phyloP scores from a whole-genome alignment of 345 rosid species.

The Microthlaspi erraticum region DNA sequence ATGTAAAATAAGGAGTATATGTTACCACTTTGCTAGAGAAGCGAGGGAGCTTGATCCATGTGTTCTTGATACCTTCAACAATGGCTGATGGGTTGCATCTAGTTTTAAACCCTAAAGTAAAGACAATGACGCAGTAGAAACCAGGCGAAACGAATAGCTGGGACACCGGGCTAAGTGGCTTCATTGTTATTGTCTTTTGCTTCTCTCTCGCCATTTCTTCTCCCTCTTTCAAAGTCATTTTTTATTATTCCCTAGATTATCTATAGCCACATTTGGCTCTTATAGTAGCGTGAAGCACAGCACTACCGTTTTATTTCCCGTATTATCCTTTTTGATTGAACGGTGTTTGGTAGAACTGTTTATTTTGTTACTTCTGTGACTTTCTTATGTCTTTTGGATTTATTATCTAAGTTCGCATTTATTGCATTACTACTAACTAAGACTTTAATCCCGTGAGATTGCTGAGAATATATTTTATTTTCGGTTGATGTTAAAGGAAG shows the following conservation, averaged over 20 bases:
- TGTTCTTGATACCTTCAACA: constrained; percentile 54
- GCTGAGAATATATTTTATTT: too few relatives aligned
- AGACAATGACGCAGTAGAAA: constrained; percentile 45
- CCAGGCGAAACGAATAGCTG: constrained; percentile 27
- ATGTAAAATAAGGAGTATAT: background rate
- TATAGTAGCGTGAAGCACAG: background rate
- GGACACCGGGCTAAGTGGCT: constrained; percentile 31
- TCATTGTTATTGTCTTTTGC: background rate
- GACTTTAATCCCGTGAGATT: too few relatives aligned
- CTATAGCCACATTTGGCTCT: background rate
- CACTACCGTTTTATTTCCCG: background rate
- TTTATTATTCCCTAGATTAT: constrained; percentile 7
- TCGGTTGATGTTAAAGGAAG: too few relatives aligned
- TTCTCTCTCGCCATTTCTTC: constrained; percentile 16
- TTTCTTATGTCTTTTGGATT: background rate
- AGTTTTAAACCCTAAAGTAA: constrained; percentile 56
- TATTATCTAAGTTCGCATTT: too few relatives aligned
- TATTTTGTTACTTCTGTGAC: background rate
- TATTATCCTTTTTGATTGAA: background rate
- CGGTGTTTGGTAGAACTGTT: background rate
- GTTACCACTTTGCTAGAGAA: constrained; percentile 72
- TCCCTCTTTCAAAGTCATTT: background rate
- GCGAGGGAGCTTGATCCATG: constrained; percentile 75
- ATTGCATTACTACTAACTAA: too few relatives aligned
- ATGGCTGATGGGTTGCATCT: constrained; percentile 47